Evolutionary conservation across 2,329 filamentous ascomycete genomes (phyloP).

Genomic region (Penicillium sp.): DNA sequence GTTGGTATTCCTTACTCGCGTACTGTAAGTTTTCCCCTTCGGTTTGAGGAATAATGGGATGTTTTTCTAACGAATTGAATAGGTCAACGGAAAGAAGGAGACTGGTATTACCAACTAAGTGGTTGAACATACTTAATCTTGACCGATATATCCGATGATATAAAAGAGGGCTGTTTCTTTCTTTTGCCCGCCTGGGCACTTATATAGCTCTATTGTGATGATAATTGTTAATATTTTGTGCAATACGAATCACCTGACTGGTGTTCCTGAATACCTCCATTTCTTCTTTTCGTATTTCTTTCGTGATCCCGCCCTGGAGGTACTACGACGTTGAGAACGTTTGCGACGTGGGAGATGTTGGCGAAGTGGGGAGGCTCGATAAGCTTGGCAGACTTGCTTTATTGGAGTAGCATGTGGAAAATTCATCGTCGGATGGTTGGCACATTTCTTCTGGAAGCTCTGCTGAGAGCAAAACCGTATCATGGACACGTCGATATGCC

Average conservation of each 20-base stretch:
- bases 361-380: too few species aligned
- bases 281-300: neutral
- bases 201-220: neutral
- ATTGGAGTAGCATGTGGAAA: too few species aligned
- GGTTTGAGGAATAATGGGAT: too few species aligned
- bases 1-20: slow-evolving; percentile 23
- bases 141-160: neutral
- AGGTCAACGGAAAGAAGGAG: slow-evolving; percentile 16
- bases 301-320: too few species aligned
- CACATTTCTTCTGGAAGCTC: too few species aligned
- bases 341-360: too few species aligned
- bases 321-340: too few species aligned
- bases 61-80: slow-evolving; percentile 9
- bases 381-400: too few species aligned
- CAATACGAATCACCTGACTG: neutral
- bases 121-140: neutral
- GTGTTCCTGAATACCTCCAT: too few species aligned
- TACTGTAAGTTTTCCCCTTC: slow-evolving; percentile 16
- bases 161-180: neutral
- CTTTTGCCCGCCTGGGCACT: neutral
- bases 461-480: too few species aligned
- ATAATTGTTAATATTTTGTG: neutral
- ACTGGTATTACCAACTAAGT: slow-evolving; percentile 13
- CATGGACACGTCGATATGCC: too few species aligned
- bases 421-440: too few species aligned